These are phyloP conservation scores for Hymenoscyphus infarciens DNA, from an alignment of 2,329 filamentous ascomycete species.

Conservation along the genomic window DNA sequence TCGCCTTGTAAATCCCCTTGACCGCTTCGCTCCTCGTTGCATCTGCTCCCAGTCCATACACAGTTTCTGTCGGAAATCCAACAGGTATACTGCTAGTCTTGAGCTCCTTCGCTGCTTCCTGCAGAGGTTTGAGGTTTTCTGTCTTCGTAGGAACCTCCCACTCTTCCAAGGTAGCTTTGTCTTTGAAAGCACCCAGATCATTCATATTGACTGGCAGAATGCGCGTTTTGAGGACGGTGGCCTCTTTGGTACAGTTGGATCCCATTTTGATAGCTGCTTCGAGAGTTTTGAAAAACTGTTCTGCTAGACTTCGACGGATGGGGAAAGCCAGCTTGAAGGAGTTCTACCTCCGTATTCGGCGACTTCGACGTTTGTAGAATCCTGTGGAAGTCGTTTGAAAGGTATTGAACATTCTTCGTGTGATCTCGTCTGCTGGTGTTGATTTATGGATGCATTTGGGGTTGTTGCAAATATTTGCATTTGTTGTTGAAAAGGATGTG, in stretches of 20 bases:
- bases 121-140: slow-evolving; percentile 20
- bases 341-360: slow-evolving; percentile 21
- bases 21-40: slow-evolving; percentile 82
- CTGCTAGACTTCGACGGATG: slow-evolving; percentile 13
- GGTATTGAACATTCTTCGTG: slow-evolving; percentile 27
- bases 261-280: slow-evolving; percentile 23
- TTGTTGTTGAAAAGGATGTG: not conserved
- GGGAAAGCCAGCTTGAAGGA: slow-evolving; percentile 23
- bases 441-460: slow-evolving; percentile 14
- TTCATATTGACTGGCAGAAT: slow-evolving; percentile 24
- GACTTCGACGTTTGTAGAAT: slow-evolving; percentile 31
- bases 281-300: slow-evolving; percentile 13
- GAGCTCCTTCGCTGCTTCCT: slow-evolving; percentile 31
- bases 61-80: slow-evolving; percentile 95
- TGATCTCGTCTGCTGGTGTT: not conserved
- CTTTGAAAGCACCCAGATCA: slow-evolving; percentile 28
- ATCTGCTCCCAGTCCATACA: slow-evolving; percentile 95
- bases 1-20: slow-evolving; percentile 86
- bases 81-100: slow-evolving; percentile 55
- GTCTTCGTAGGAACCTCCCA: slow-evolving; percentile 27
- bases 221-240: slow-evolving; percentile 21
- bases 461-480: not conserved
- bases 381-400: slow-evolving; percentile 18
- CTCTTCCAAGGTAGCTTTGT: slow-evolving; percentile 26
- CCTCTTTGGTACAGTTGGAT: slow-evolving; percentile 17